These are phyloP conservation scores for Madurella mycetomatis DNA, from an alignment of 2,329 filamentous ascomycete genomes.

Conservation along the genomic window DNA sequence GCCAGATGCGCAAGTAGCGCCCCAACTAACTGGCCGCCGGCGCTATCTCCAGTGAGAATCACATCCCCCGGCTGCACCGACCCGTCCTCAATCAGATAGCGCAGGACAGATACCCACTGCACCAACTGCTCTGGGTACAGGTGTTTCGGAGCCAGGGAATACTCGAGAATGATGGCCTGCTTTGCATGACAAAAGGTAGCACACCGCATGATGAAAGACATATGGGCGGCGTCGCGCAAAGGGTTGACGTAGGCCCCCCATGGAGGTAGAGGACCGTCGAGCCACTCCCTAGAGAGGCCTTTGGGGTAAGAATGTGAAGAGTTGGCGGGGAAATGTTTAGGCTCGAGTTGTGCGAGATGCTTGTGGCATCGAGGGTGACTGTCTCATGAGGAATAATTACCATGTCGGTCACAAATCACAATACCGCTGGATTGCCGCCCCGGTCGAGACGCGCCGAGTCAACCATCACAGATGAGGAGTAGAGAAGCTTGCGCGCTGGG, in stretches of 20 bases:
- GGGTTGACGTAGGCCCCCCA: conserved; percentile 26
- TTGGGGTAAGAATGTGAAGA: conserved; percentile 21
- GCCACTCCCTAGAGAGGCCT: neutral
- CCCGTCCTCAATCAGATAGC: conserved; percentile 13
- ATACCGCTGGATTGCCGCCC: conserved; percentile 4
- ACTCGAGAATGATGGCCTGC: conserved; percentile 21
- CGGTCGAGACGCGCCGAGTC: conserved; percentile 7
- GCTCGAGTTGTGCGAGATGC: neutral
- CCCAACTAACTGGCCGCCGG: conserved; percentile 23
- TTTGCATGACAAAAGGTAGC: conserved; percentile 11
- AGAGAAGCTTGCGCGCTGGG: conserved; percentile 11
- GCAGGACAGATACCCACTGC: conserved; percentile 17
- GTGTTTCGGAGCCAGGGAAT: conserved; percentile 22
- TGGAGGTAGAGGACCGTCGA: conserved; percentile 24
- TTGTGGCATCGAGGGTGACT: neutral
- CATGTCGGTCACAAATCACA: neutral
- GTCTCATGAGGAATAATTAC: neutral
- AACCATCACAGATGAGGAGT: conserved; percentile 5
- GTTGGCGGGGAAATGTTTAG: neutral
- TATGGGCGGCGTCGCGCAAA: conserved; percentile 14
- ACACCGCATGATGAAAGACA: conserved; percentile 19
- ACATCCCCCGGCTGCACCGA: conserved; percentile 11
- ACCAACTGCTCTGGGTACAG: conserved; percentile 23
- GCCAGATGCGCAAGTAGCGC: conserved; percentile 21
- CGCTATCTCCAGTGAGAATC: conserved; percentile 23